Base-by-base conservation (phyloP, 2,329 filamentous ascomycete species). In the Stagonosporopsis cucurbitacearum region DNA sequence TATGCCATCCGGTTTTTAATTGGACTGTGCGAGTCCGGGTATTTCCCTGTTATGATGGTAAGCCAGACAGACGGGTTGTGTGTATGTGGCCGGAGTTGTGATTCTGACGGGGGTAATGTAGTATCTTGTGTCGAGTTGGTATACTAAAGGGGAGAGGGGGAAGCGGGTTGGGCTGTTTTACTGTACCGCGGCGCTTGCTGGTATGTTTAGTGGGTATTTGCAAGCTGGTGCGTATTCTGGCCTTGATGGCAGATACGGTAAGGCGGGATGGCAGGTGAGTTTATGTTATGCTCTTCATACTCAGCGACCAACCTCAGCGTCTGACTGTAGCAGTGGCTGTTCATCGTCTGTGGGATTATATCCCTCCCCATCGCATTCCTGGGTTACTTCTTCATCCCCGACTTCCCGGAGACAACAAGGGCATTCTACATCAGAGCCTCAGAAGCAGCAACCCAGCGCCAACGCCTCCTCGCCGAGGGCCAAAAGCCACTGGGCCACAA, bases 321-420 rank as follows among this genome's bases (percentile, higher is more conserved):
- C 44, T 54, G 20, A 54, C 32, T 2, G 6, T 8, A 13, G 6
- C 19, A 62, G 54, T 70, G 67, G 68, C 55, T 72, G 1, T 74
- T 69, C 55, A 71, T 72, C 33, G 59, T 73, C 20, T 72, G 67
- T 49, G 69, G 68, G 2, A 60, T 72, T 22, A 79, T 80, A 46
- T 78, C 77, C 7, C 57, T 79, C 33, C 80, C 75, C 32, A 78
- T 77, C 42, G 79, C 71, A 7, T 71, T 79, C 19, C 71, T 77
- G 33, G 80, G 79, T 19, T 78, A 77, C 47, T 67, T 79, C 26
- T 66, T 67, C 54, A 67, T 69, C 32, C 65, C 67, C 0, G 65
- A 69, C 36, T 68, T 66, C 35, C 65, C 67, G 1, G 67, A 68
- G 43, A 70, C 65, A 2, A 68, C 67, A 2, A 54, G 54, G 1